Evolutionary conservation across 805 yeast genomes (phyloP).

Genomic region (Candida wancherniae): DNA sequence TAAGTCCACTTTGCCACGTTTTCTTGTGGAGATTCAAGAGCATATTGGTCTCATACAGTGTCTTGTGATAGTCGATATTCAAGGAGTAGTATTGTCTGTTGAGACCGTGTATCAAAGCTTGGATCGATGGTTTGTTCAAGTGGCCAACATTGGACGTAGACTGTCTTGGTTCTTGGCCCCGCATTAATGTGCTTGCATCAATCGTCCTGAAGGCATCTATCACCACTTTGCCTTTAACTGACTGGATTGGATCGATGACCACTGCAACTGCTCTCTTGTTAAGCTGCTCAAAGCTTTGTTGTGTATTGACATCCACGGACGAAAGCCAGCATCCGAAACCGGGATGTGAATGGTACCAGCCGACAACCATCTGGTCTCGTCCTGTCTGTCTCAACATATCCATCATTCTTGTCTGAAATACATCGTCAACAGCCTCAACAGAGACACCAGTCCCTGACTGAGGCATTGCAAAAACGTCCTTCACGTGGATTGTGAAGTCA

Average conservation of each 20-base stretch:
- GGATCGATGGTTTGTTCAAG: constrained; percentile 92
- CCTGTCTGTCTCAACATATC: constrained; percentile 99
- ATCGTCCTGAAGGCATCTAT: constrained; percentile 97
- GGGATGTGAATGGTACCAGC: constrained; percentile 99
- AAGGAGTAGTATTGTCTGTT: constrained; percentile 95
- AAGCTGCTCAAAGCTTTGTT: constrained; percentile 94
- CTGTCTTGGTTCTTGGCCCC: constrained; percentile 97
- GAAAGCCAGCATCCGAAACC: constrained; percentile 99
- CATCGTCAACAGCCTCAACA: constrained; percentile 98
- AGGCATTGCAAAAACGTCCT: constrained; percentile 99
- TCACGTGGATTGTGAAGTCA: constrained; percentile 93
- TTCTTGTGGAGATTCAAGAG: constrained; percentile 88
- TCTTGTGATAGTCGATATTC: constrained; percentile 90
- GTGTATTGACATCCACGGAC: constrained; percentile 95
- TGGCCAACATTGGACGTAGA: constrained; percentile 95
- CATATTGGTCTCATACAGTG: constrained; percentile 90
- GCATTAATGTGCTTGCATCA: constrained; percentile 80
- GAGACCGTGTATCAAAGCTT: constrained; percentile 93
- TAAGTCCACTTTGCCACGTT: constrained; percentile 92
- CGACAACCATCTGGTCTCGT: constrained; percentile 98
- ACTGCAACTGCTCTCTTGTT: constrained; percentile 97
- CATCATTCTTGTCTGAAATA: constrained; percentile 98
- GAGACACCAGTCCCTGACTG: constrained; percentile 98
- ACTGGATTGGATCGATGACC: constrained; percentile 96
- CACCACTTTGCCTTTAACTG: constrained; percentile 97